Percentiles rank a stretch among this genome's conserved stretches.
Conservation (phyloP, 768 basidiomycete species). For the Lactarius sanguifluus region DNA sequence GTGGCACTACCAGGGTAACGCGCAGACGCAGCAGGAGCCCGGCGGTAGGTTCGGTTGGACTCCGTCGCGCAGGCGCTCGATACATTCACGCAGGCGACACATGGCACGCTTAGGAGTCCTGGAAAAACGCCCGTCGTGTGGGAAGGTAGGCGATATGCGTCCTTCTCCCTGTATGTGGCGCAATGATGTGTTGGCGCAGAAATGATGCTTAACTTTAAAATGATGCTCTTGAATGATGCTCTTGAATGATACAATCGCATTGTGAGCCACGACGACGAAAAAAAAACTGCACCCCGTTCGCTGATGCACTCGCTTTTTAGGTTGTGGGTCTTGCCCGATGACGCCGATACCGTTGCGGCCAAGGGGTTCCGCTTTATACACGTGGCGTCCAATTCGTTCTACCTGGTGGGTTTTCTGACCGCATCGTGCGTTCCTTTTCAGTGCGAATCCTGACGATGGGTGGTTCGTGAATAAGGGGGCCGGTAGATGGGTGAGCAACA, state of each 20-base stretch:
- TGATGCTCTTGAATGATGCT: constrained; percentile 12
- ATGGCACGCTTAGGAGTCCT: constrained; percentile 49
- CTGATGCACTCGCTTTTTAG: no score
- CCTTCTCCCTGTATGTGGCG: no score
- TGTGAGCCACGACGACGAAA: no score
- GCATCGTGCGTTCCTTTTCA: neutral
- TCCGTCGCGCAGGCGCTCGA: constrained; percentile 64
- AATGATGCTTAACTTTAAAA: neutral
- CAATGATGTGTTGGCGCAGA: neutral
- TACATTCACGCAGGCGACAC: constrained; percentile 59
- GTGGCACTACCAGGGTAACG: constrained; percentile 61
- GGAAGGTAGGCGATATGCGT: constrained; percentile 52
- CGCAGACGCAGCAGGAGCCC: constrained; percentile 49
- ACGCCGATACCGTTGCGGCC: constrained; percentile 58
- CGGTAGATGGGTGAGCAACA: constrained; percentile 68
- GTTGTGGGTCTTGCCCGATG: constrained; percentile 61
- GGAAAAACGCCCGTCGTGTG: constrained; percentile 82
- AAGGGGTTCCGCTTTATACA: constrained; percentile 66
- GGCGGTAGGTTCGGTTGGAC: constrained; percentile 49
- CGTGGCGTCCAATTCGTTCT: constrained; percentile 73
- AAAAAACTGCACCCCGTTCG: no score
- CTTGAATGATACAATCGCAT: constrained; percentile 12
- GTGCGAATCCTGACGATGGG: neutral
- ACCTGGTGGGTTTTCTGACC: constrained; percentile 46
- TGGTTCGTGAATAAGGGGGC: constrained; percentile 43